Evolutionary conservation across 2,329 filamentous ascomycete species (phyloP).

Genomic region (Dactylellina haptotyla): DNA sequence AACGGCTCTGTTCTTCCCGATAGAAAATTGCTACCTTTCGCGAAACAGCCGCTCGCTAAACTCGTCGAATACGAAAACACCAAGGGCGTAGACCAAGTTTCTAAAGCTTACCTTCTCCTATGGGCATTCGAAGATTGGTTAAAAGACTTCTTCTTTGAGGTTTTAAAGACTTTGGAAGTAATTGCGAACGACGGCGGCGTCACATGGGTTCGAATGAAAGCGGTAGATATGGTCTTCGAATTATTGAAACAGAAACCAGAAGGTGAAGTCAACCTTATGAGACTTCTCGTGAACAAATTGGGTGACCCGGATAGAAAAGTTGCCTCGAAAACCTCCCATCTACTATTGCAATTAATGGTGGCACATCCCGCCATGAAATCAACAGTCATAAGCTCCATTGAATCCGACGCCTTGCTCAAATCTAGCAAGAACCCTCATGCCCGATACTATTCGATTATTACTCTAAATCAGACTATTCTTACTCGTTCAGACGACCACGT

Average conservation of each 20-base stretch:
- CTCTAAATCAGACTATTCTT: constrained; percentile 93
- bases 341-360: constrained; percentile 88
- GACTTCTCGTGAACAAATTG: constrained; percentile 93
- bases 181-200: constrained; percentile 97
- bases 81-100: constrained; percentile 68
- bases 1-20: constrained; percentile 87
- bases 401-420: constrained; percentile 86
- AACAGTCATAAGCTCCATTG: constrained; percentile 83
- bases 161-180: constrained; percentile 87
- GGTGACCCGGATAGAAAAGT: constrained; percentile 96
- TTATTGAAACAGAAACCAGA: constrained; percentile 95
- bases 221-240: constrained; percentile 90
- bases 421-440: constrained; percentile 87
- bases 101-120: constrained; percentile 79
- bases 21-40: constrained; percentile 81
- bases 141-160: constrained; percentile 91
- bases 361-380: constrained; percentile 93
- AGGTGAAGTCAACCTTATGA: constrained; percentile 91
- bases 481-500: constrained; percentile 83
- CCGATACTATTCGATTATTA: constrained; percentile 96
- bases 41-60: constrained; percentile 71
- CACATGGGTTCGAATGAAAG: constrained; percentile 81
- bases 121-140: constrained; percentile 97
- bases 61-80: constrained; percentile 75
- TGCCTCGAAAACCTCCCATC: constrained; percentile 88